A percentile compares a stretch with the other conserved stretches of the same genome.
phyloP scores from a whole-genome alignment of 2,329 filamentous ascomycete genomes.

The Aspergillus sp. region DNA sequence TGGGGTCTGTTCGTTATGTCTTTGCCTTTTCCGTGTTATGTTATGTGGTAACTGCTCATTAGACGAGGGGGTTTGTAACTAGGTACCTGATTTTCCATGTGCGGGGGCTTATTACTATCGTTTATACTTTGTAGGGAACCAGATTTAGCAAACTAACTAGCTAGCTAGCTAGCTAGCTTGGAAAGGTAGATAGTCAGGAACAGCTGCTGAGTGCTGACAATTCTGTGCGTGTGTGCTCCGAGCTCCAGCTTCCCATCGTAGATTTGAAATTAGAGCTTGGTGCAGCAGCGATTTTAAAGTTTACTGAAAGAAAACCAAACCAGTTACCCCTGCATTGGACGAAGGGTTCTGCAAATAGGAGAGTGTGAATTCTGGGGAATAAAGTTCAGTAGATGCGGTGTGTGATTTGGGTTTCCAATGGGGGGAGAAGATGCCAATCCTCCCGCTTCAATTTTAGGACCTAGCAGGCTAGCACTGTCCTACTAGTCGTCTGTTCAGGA shows the following conservation, averaged over 20 bases:
- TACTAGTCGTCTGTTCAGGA: too few species aligned
- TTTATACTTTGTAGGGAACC: too few species aligned
- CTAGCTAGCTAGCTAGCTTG: too few species aligned
- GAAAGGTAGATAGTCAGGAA: not conserved
- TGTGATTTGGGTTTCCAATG: not conserved
- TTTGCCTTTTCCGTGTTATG: not conserved
- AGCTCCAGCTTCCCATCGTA: not conserved
- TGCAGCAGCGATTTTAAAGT: not conserved
- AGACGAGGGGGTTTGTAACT: too few species aligned
- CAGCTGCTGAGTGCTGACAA: not conserved
- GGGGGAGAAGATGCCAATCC: not conserved
- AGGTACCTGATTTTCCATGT: too few species aligned
- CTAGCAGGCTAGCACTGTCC: not conserved
- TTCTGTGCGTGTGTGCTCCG: not conserved
- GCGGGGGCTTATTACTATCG: too few species aligned
- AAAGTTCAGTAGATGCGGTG: not conserved
- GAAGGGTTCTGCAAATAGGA: not conserved
- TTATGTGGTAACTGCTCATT: not conserved
- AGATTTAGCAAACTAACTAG: too few species aligned
- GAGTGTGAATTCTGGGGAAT: not conserved
- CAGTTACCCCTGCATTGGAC: not conserved
- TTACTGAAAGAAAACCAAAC: not conserved
- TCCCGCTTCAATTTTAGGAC: not conserved
- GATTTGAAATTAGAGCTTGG: not conserved
- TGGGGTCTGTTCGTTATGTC: not conserved